Base-by-base conservation (phyloP, 139 green algal species). In the Protoeuglena noctilucae region DNA sequence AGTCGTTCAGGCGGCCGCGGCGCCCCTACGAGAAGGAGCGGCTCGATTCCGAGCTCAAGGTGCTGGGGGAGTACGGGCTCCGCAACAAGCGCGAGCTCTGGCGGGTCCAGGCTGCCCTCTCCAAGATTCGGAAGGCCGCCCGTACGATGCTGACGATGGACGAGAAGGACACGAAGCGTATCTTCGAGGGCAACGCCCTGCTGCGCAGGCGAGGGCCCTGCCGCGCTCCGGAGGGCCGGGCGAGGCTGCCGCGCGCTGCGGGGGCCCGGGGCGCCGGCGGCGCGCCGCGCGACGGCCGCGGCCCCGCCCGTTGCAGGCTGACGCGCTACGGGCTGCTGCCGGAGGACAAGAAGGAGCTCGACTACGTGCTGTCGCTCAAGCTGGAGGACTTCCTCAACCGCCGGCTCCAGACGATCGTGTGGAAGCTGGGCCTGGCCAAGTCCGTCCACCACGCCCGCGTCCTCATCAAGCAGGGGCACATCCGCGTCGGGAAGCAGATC, bases 1-100 rank as follows among this genome's bases (percentile, higher is more conserved):
- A 99, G 78, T 96, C 89, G 31, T 98, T 94, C 75, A 97, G 96
- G 77, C 95, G 94, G 84, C 92, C 92, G 22, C 71, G 92, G 54
- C 86, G 92, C 73, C 92, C 92, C 40, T 99, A 95, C 65, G 92
- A 99, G 86, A 99, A 99, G 86, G 92, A 98, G 69, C 91, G 92
- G 51, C 75, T 99, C 54, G 92, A 99, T 63, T 70, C 73, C 30
- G 92, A 99, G 81, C 71, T 99, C 72, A 99, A 99, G 83, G 66
- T 94, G n/a, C 87, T 98, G 27, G 92, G 92, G 60, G 92, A 99
- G 77, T 99, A 93, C 58, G 92, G 92, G 53, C 84, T 99, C 52
- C 82, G 89, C 61, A 93, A 93, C 85, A 99, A 99, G 89, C 81
- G 89, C 34, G 92, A 99, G 87, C 80, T 99, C 9, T 98, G 91